phyloP scores from a whole-genome alignment of 345 rosid species.

The Ceriops decandra region DNA sequence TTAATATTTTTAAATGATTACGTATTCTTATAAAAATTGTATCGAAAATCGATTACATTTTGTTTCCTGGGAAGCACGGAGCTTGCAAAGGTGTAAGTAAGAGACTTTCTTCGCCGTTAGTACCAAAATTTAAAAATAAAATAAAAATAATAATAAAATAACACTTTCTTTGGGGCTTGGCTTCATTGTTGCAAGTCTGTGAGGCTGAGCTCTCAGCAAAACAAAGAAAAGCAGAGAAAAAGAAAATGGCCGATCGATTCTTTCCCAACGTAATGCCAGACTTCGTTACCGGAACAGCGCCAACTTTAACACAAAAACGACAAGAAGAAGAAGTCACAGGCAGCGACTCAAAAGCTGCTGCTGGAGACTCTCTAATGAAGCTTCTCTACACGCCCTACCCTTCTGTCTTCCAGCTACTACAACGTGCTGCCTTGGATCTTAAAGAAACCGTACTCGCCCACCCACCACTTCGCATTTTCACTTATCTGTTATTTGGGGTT shows the following conservation, averaged over 20 bases:
- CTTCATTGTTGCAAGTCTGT: too few species aligned
- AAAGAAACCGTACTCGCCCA: conserved; percentile 59
- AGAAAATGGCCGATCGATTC: conserved; percentile 60
- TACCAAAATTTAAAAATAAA: too few species aligned
- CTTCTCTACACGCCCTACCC: conserved; percentile 65
- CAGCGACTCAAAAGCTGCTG: neutral
- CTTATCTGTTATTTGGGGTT: neutral
- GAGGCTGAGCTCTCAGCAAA: neutral
- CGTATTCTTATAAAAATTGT: too few species aligned
- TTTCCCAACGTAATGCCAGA: conserved; percentile 59
- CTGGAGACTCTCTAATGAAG: conserved; percentile 47
- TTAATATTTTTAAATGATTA: too few species aligned
- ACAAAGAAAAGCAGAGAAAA: neutral
- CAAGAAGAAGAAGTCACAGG: neutral
- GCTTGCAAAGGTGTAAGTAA: too few species aligned
- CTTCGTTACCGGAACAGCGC: conserved; percentile 35
- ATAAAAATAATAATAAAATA: too few species aligned
- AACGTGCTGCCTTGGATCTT: conserved; percentile 59
- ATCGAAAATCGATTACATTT: too few species aligned
- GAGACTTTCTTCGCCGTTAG: too few species aligned
- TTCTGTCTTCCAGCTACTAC: conserved; percentile 50
- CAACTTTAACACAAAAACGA: neutral
- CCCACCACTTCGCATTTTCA: neutral
- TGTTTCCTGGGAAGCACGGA: too few species aligned
- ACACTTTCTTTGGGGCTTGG: too few species aligned